These are phyloP conservation scores for sweet orange (Citrus sinensis) DNA, from an alignment of 345 rosid genomes.

Conservation along the genomic window DVS_A1.0 CM039168.1:29468001-29468500, in stretches of 20 bases:
- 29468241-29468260: slow-evolving; percentile 87
- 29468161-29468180: slow-evolving; percentile 12
- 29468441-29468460: not conserved
- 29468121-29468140: slow-evolving; percentile 22
- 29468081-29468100: slow-evolving; percentile 29
- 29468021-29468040: slow-evolving; percentile 42
- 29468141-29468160: not conserved
- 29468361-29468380: slow-evolving; percentile 84
- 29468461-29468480: not conserved
- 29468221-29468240: slow-evolving; percentile 91
- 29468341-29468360: slow-evolving; percentile 80
- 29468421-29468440: not conserved
- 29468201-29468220: slow-evolving; percentile 94
- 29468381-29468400: slow-evolving; percentile 70
- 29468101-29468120: slow-evolving; percentile 11
- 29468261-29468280: slow-evolving; percentile 67
- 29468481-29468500: not conserved
- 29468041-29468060: slow-evolving; percentile 41
- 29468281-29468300: slow-evolving; percentile 73
- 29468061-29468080: slow-evolving; percentile 29
- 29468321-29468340: slow-evolving; percentile 69
- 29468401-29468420: slow-evolving; percentile 48
- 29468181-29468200: slow-evolving; percentile 65
- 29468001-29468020: not conserved
- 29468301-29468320: slow-evolving; percentile 64